Evolutionary conservation across 805 yeast genomes (phyloP), one percentile per base, ranked within the genome.

Genomic region (Pichia californica): DNA sequence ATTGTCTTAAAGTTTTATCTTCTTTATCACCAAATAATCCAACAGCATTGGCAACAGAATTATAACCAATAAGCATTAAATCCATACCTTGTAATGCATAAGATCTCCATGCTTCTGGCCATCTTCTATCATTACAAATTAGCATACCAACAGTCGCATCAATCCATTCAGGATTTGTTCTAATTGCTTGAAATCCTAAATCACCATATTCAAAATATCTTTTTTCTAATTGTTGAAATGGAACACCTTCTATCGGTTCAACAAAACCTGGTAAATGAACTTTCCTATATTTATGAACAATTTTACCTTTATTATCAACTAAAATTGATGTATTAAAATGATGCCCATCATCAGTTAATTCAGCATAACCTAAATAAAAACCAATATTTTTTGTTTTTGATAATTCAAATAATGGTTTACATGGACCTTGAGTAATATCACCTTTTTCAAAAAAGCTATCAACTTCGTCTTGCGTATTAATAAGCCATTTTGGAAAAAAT

Each of bases 71-170:
- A 25, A 66, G 35, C 48, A 65, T 59, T n/a, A 66, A 40, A 26
- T 66, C 70, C 64, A 64, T 61, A 8, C 69, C 70, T 52, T 66
- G 70, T 11, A 66, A 49, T 11, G 66, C 69, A 41, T 63, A 64
- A 30, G 50, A 43, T 52, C 70, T 61, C 70, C 70, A 66, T 14
- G 69, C 63, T 43, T 66, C 70, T 6, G 68, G 67, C 70, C 70
- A 66, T 52, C 69, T 63, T 49, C 70, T 56, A 46, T 66, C 70
- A 44, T 66, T 66, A 52, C 70, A 66, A 16, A 66, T 66, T 39
- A 66, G 49, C 62, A 61, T 60, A 35, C 70, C 69, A 20, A 61
- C 49, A 18, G 64, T 66, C 23, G 63, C 59, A 51, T 63, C 69
- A 14, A 47, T 43, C 49, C 47, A 43, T 23, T 29, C 63, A 51